These are phyloP conservation scores for Termitomyces sp. DNA, from an alignment of 1,284 basidiomycete genomes.

Conservation along the genomic window DNA sequence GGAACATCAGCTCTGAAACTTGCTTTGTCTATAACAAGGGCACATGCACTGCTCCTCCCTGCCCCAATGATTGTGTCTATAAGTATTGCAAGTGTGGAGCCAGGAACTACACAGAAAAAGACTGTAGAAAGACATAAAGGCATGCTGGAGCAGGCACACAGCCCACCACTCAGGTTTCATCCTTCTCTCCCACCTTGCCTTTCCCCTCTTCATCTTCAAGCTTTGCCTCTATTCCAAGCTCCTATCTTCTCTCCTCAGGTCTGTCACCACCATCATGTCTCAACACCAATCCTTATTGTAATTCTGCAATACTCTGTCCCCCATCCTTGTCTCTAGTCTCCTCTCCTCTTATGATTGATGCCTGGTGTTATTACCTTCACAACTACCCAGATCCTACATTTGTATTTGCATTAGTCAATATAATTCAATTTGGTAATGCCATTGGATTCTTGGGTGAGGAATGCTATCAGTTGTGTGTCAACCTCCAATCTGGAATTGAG, in stretches of 20 bases:
- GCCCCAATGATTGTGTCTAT: background rate
- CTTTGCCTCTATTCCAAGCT: background rate
- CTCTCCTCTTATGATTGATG: conserved; percentile 18
- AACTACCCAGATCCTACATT: conserved; percentile 31
- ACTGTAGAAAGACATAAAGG: background rate
- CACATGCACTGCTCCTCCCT: background rate
- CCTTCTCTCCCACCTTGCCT: too few species aligned
- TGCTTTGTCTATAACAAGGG: background rate
- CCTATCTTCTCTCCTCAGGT: background rate
- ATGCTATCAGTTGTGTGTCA: conserved; percentile 5
- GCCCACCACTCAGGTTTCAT: too few species aligned
- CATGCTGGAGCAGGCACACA: background rate
- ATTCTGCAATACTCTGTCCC: conserved; percentile 10
- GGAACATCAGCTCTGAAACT: background rate
- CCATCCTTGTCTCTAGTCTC: conserved; percentile 9
- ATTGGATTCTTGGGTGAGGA: conserved; percentile 26
- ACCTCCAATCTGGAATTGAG: conserved; percentile 13
- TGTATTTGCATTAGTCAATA: conserved; percentile 24
- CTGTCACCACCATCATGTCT: conserved; percentile 11
- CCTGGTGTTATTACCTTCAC: conserved; percentile 23
- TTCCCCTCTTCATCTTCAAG: background rate
- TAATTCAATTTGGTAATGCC: conserved; percentile 26
- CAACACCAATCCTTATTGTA: conserved; percentile 24
- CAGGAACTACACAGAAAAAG: background rate
- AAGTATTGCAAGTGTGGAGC: background rate